Evolutionary conservation across 2,329 filamentous ascomycete species (phyloP), one percentile per base, ranked within the genome.

Genomic region (Talaromyces sp.): DNA sequence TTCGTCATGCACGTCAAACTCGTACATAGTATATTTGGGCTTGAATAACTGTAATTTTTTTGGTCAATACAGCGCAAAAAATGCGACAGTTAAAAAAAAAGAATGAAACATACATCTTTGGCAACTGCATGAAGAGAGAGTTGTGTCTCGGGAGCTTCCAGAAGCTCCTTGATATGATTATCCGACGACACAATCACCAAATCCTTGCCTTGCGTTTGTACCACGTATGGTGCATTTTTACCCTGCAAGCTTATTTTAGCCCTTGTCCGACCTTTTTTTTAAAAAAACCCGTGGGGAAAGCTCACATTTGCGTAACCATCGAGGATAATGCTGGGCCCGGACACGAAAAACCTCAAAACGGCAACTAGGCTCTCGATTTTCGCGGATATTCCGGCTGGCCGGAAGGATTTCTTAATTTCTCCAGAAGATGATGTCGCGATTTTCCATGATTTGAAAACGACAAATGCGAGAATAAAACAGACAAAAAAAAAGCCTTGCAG

Each of bases 21-120:
- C 59, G 18, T 56, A 14, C 59, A 60, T 60, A 8, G 59, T 60
- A 30, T 60, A 60, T 18, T 60, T 55, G 30, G 59, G 59, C 18
- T 60, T 34, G 42, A 60, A 50, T 23, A 60, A 33, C 59, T 60
- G 36, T 4, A 10, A 18, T 47, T 23, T 23, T 23, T 23, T 23
- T 23, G 4, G 2, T 47, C 9, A 47, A 23, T 23, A 47, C 4
- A 23, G 6, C 12, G 33, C 12, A 47, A 8, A 1, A 23, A 36
- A 36, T 16, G 34, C 8, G 7, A 23, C 1, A 47, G 23, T 7
- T 6, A 5, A 12, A 10, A 36, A 36, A 12, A 18, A 47, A 23
- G 4, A 47, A 47, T 27, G 5, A 31, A 31, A 7, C 59, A 9
- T 28, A 60, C 59, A 34, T 60, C 51, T 28, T 56, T 60, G 27